A percentile compares a stretch with the other conserved stretches of the same genome.
Evolutionary conservation across 495 filamentous ascomycete genomes (phyloP).

Genomic region (Aspergillus taichungensis): DNA sequence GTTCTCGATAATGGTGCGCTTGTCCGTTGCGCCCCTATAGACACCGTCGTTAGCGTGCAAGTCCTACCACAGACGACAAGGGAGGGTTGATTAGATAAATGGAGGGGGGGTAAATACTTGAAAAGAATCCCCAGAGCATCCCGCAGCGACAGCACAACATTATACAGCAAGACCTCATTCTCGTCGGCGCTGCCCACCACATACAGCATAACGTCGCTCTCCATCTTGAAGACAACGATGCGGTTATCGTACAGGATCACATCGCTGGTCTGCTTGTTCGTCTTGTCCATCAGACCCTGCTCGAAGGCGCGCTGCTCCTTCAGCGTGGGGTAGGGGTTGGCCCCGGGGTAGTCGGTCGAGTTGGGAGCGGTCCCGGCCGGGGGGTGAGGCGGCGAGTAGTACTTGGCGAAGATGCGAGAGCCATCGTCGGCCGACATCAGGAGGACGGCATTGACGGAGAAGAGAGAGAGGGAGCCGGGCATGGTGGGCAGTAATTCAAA

Average conservation of each 20-base stretch:
- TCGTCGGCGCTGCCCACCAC: constrained; percentile 88
- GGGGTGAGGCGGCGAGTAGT: constrained; percentile 83
- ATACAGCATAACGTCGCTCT: constrained; percentile 95
- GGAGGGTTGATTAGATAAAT: background rate
- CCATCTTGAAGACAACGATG: constrained; percentile 93
- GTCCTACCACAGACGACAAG: background rate
- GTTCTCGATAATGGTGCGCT: constrained; percentile 95
- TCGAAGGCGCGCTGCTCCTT: constrained; percentile 95
- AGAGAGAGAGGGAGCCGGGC: constrained; percentile 60
- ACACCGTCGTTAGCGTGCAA: constrained; percentile 5
- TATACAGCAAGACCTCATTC: constrained; percentile 95
- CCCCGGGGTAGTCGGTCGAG: constrained; percentile 49
- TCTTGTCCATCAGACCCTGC: constrained; percentile 93
- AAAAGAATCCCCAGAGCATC: constrained; percentile 87
- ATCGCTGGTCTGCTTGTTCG: constrained; percentile 87
- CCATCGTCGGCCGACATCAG: constrained; percentile 82
- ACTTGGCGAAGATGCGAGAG: constrained; percentile 87
- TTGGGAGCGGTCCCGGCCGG: constrained; percentile 43
- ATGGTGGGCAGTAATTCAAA: constrained; percentile 21
- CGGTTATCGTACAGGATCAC: constrained; percentile 95
- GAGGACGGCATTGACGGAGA: constrained; percentile 87
- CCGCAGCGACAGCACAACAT: constrained; percentile 77
- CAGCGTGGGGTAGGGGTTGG: constrained; percentile 77
- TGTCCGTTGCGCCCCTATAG: constrained; percentile 80
- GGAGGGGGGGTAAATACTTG: constrained; percentile 54